Base-by-base conservation (phyloP, 2,329 filamentous ascomycete species). In the Colletotrichum somersetense region DNA sequence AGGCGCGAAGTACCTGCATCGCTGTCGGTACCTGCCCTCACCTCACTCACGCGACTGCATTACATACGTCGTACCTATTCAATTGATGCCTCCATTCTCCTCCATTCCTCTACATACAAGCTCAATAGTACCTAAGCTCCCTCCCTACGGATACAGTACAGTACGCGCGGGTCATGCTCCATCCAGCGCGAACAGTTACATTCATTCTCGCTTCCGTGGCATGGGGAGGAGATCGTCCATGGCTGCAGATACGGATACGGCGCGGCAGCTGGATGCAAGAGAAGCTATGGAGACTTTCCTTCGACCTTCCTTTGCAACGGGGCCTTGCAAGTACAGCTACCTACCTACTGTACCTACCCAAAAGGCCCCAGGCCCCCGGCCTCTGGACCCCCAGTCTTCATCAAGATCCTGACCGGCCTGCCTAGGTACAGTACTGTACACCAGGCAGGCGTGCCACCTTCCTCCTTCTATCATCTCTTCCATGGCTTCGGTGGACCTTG, bases 241-340 rank as follows among this genome's bases (percentile, higher is more conserved):
- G 53, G 6, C 55, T 7, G 20, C 14, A 23, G 55, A 18, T 23
- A 57, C 33, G 59, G 40, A 40, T 55, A 30, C 55, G 56, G 26
- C 35, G 63, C 69, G 69, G 59, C 66, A 68, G 35, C 61, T 69
- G 66, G 53, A 72, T 64, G 69, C 69, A 72, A 69, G 64, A 62
- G 69, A 72, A 72, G 69, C 52, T 64, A 72, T 72, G 66, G 69
- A 64, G 35, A 57, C 69, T 20, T 68, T 55, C 23, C 18, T 55
- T 11, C 5, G 18, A 40, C n/a, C 48, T 20, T 63, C 48, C 35
- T 52, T 16, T 40, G 44, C 44, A 26, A 38, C 59, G 59, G 46
- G 44, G 14, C 59, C 59, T 26, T 62, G 30, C 42, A 62, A 23
- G 30, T n/a, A 35, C 58, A 30, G 26, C 35, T 26, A 23, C 16